These are phyloP conservation scores for Pythium dissimile DNA, from an alignment of 352 stramenopile species.

Conservation along the genomic window DNA sequence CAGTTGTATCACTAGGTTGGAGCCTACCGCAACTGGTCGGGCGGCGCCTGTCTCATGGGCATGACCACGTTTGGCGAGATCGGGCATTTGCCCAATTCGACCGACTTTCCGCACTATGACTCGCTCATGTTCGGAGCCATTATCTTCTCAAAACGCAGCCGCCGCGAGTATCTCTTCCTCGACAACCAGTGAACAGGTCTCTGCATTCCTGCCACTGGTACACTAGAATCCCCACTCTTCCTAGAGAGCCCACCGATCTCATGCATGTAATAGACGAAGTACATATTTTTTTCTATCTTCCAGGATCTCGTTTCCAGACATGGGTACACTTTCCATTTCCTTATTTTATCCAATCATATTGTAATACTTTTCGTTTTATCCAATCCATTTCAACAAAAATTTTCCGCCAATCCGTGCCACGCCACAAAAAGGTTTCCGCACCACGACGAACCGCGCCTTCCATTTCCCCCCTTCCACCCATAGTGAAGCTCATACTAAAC, in stretches of 20 bases:
- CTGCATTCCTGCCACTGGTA: neutral
- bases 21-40: conserved; percentile 82
- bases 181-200: conserved; percentile 15
- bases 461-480: neutral
- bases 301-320: neutral
- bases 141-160: conserved; percentile 84
- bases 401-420: conserved; percentile 13
- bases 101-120: conserved; percentile 83
- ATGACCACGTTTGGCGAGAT: conserved; percentile 89
- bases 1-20: conserved; percentile 44
- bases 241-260: neutral
- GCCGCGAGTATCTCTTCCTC: conserved; percentile 68
- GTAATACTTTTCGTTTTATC: neutral
- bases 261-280: neutral
- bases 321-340: conserved; percentile 4
- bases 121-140: conserved; percentile 88
- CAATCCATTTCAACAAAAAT: conserved; percentile 3
- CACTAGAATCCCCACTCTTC: neutral
- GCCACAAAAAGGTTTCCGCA: neutral
- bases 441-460: neutral
- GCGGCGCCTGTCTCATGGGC: conserved; percentile 75
- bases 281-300: neutral
- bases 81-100: conserved; percentile 74
- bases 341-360: conserved; percentile 16
- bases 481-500: conserved; percentile 17